phyloP scores from a whole-genome alignment of 805 yeast genomes.

The Yarrowia sp. region DNA sequence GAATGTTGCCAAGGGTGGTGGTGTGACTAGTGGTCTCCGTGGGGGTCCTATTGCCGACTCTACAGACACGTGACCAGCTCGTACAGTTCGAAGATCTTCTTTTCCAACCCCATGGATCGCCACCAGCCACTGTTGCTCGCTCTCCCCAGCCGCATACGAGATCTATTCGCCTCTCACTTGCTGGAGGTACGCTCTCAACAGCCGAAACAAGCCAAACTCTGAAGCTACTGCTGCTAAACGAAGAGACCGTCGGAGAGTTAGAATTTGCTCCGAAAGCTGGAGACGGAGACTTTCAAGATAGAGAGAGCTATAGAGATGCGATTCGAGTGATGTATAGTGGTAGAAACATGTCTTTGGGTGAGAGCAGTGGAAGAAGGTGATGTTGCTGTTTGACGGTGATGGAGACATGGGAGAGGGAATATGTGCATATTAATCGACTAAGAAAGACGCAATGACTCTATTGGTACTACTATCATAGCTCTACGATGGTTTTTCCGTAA shows the following conservation, averaged over 20 bases:
- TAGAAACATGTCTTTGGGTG: too few relatives aligned
- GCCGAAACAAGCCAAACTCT: slow-evolving; percentile 1
- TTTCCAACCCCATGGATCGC: background rate
- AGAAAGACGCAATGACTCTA: too few relatives aligned
- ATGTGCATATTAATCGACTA: too few relatives aligned
- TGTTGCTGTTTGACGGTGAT: too few relatives aligned
- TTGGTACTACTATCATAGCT: too few relatives aligned
- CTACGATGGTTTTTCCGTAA: too few relatives aligned
- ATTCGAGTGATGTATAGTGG: too few relatives aligned
- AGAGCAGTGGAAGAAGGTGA: too few relatives aligned
- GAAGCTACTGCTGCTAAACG: background rate
- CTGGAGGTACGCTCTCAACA: background rate
- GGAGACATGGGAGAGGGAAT: too few relatives aligned
- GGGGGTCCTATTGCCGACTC: too few relatives aligned
- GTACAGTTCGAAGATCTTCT: background rate
- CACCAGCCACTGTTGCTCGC: slow-evolving; percentile 2
- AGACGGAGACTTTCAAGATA: background rate
- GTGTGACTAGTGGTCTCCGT: too few relatives aligned
- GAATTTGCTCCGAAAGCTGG: slow-evolving; percentile 9
- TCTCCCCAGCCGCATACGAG: slow-evolving; percentile 6
- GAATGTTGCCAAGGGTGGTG: slow-evolving; percentile 5
- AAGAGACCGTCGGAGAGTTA: background rate
- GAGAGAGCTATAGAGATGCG: background rate
- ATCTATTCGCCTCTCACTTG: background rate
- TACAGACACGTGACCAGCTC: background rate